These are phyloP conservation scores for Zymoseptoria pseudotritici DNA, from an alignment of 2,329 filamentous ascomycete species.

Conservation along the genomic window DNA sequence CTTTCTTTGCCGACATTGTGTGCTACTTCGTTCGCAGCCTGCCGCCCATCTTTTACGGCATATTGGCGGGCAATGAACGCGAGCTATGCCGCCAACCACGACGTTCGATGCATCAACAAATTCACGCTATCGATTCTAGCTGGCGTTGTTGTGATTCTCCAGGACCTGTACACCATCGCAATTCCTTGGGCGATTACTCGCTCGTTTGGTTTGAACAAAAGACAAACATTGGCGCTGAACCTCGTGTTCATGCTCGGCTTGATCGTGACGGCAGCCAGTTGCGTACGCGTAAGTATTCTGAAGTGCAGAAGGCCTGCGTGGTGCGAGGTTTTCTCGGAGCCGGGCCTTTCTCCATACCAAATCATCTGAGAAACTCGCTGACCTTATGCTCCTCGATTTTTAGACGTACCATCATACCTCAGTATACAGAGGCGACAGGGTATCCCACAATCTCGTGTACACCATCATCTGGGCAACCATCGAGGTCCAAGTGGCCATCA, in stretches of 20 bases:
- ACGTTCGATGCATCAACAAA: constrained; percentile 39
- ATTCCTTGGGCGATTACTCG: constrained; percentile 40
- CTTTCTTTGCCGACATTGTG: background rate
- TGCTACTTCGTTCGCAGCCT: background rate
- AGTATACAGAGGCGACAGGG: background rate
- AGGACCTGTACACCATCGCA: constrained; percentile 35
- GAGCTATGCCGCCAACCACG: constrained; percentile 31
- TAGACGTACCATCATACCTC: constrained; percentile 28
- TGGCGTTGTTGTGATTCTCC: constrained; percentile 34
- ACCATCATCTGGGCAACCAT: background rate
- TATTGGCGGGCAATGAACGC: background rate
- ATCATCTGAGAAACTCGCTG: too few species aligned
- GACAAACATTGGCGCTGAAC: constrained; percentile 39
- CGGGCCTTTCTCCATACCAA: too few species aligned
- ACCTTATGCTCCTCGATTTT: too few species aligned
- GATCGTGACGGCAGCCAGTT: constrained; percentile 27
- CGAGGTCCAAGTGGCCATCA: constrained; percentile 1
- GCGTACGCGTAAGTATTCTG: constrained; percentile 14
- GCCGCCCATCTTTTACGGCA: background rate
- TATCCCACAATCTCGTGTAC: background rate
- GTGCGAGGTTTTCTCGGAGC: too few species aligned
- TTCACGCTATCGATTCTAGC: constrained; percentile 32
- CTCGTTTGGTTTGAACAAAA: constrained; percentile 35
- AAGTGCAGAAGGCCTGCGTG: too few species aligned
- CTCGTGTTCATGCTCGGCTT: constrained; percentile 31